Conservation (phyloP, 1,284 basidiomycete species). For the Mycena citricolor region DNA sequence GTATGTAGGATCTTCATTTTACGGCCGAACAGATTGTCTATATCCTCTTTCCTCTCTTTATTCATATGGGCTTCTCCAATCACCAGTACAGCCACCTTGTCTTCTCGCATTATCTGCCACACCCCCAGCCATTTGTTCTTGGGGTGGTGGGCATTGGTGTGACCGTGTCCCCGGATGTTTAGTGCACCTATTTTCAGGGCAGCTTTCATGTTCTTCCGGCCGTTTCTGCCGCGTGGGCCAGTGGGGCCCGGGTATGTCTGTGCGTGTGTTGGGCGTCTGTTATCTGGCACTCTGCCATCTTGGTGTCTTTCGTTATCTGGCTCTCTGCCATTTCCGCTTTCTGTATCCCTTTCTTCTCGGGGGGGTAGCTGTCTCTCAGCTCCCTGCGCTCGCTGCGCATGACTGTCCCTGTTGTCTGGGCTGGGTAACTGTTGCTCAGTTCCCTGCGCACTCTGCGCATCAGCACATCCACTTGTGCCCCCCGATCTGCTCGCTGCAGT, state of each 20-base stretch:
- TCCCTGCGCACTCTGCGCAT: background rate
- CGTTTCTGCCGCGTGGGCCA: background rate
- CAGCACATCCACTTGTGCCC: background rate
- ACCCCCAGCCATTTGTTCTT: constrained; percentile 21
- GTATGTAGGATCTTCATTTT: constrained; percentile 12
- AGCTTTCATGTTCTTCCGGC: constrained; percentile 15
- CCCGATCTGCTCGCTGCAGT: constrained; percentile 5
- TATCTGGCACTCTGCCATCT: background rate
- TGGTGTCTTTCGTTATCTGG: background rate
- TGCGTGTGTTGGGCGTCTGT: background rate
- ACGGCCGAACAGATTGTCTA: constrained; percentile 18
- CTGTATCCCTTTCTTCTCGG: background rate
- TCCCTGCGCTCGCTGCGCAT: too few relatives aligned
- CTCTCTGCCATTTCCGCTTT: background rate
- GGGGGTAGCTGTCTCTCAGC: too few relatives aligned
- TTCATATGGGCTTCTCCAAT: constrained; percentile 32
- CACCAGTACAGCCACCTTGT: constrained; percentile 26
- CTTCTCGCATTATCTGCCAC: constrained; percentile 22
- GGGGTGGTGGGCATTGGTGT: background rate
- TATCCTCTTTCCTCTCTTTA: background rate
- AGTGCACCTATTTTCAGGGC: constrained; percentile 4
- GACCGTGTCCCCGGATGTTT: constrained; percentile 17
- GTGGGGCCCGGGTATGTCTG: background rate
- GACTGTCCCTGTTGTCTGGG: background rate
- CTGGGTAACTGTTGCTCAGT: background rate